Evolutionary conservation across 1,284 basidiomycete genomes (phyloP).

Genomic region (Tilletia indica): DNA sequence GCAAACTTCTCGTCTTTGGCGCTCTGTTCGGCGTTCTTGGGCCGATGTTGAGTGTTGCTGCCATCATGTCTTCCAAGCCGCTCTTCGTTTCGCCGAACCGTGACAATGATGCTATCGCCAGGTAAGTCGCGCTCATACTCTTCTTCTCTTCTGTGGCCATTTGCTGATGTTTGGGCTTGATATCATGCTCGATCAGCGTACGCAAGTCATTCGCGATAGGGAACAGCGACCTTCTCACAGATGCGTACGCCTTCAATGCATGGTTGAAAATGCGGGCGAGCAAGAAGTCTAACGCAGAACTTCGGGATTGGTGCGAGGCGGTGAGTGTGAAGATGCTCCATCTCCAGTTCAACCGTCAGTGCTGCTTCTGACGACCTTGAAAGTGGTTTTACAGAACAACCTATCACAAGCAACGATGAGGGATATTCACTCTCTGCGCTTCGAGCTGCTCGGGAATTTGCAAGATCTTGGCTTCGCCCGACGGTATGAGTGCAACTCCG

Average conservation of each 20-base stretch:
- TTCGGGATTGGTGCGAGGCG: constrained; percentile 73
- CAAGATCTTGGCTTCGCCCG: constrained; percentile 71
- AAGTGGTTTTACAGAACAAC: constrained; percentile 66
- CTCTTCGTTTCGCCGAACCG: constrained; percentile 79
- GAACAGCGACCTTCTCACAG: constrained; percentile 83
- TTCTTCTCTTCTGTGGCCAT: background rate
- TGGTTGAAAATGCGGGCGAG: constrained; percentile 64
- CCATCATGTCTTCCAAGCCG: constrained; percentile 81
- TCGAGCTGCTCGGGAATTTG: constrained; percentile 74
- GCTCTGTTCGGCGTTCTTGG: constrained; percentile 51
- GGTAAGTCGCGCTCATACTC: constrained; percentile 59
- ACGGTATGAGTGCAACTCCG: constrained; percentile 18
- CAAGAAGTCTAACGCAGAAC: constrained; percentile 60
- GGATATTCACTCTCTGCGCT: constrained; percentile 76
- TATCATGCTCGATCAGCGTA: constrained; percentile 61
- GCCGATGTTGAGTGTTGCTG: constrained; percentile 60
- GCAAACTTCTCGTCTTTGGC: constrained; percentile 65
- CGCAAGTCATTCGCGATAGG: constrained; percentile 68
- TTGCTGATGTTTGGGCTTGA: background rate
- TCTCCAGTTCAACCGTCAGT: background rate
- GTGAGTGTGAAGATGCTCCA: constrained; percentile 58
- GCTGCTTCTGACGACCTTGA: constrained; percentile 2
- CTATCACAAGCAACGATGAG: constrained; percentile 73
- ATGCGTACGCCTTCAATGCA: constrained; percentile 73
- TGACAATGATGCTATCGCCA: constrained; percentile 73